A percentile compares a stretch with the other conserved stretches of the same genome.
These are phyloP conservation scores for Cyclaneusma minus DNA, from an alignment of 2,329 filamentous ascomycete genomes.

Conservation along the genomic window DNA sequence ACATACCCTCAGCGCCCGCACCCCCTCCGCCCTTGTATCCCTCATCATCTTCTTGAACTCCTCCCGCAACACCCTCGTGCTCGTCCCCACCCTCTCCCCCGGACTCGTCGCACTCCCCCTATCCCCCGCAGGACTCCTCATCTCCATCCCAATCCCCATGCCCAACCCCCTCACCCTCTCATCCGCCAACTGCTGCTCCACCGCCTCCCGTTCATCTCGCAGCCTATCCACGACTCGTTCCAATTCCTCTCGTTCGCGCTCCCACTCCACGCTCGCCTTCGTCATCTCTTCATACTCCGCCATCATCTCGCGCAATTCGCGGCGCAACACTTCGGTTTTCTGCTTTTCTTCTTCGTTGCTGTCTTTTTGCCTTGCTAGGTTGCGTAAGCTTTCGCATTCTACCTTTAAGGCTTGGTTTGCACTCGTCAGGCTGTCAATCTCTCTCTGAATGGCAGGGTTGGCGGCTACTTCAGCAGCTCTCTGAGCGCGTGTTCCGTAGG, in stretches of 20 bases:
- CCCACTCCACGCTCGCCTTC: conserved; percentile 52
- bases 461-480: conserved; percentile 49
- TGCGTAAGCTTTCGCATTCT: conserved; percentile 26
- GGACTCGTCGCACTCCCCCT: neutral
- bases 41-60: conserved; percentile 76
- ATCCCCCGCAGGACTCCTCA: conserved; percentile 26
- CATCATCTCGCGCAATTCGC: conserved; percentile 51
- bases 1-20: conserved; percentile 48
- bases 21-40: conserved; percentile 50
- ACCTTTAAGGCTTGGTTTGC: conserved; percentile 28
- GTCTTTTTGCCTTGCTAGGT: conserved; percentile 4
- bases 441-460: conserved; percentile 39
- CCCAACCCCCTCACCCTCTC: conserved; percentile 54
- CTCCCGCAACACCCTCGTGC: conserved; percentile 52
- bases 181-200: conserved; percentile 50
- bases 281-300: conserved; percentile 57
- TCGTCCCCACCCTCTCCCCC: conserved; percentile 30
- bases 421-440: conserved; percentile 38
- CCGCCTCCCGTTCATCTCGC: conserved; percentile 43
- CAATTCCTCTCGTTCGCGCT: conserved; percentile 52
- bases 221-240: conserved; percentile 48
- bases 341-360: conserved; percentile 16
- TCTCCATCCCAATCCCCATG: conserved; percentile 14
- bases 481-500: conserved; percentile 66
- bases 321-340: conserved; percentile 36